Base-by-base conservation (phyloP, 192 early-diverging fungal species). In the Coemansia sp. region DNA sequence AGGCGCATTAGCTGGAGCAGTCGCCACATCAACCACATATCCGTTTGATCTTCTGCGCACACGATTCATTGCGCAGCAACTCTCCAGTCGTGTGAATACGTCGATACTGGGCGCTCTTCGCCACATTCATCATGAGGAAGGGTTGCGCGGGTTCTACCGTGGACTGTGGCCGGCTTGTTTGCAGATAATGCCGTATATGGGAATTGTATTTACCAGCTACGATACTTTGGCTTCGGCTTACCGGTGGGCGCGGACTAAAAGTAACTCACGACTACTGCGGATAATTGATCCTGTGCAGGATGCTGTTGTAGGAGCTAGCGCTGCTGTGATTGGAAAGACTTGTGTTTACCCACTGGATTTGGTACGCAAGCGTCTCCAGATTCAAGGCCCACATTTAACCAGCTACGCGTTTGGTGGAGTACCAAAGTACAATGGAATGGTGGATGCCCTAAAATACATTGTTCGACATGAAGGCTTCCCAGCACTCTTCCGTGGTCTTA, bases 1-100 rank as follows among this genome's bases (percentile, higher is more conserved):
- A 60, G 95, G 95, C 4, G 85, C 92, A 7, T 21, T 88, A n/a
- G 89, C 93, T 9, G 96, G 93, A 19, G 84, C 81, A 29, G 66
- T 88, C 9, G 94, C 94, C 11, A 97, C 95, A 3, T 61, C 88
- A 0, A 68, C 73, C 0, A 95, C 96, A 36, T 98, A 96, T 84
- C 95, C 96, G n/a, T 90, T 98, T 61, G 96, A 98, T 85, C 85
- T 98, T 5, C 76, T 98, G 32, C 86, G 96, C 51, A 98, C 96
- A 2, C 85, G 94, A 22, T 98, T 98, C 84, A 92, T 95, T 4
- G 85, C 91, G 11, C 94, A 97, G 66, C 87, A 88, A 30, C 69
- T 84, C 33, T 50, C 70, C 8, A 85, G 84, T 74, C 82, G 84
- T 79, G 84, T 91, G 8, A 94, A 97, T 76, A 80, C 66, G 20